Base-by-base conservation (phyloP, 257 asterid species). In the Gentiana macrophylla region DNA sequence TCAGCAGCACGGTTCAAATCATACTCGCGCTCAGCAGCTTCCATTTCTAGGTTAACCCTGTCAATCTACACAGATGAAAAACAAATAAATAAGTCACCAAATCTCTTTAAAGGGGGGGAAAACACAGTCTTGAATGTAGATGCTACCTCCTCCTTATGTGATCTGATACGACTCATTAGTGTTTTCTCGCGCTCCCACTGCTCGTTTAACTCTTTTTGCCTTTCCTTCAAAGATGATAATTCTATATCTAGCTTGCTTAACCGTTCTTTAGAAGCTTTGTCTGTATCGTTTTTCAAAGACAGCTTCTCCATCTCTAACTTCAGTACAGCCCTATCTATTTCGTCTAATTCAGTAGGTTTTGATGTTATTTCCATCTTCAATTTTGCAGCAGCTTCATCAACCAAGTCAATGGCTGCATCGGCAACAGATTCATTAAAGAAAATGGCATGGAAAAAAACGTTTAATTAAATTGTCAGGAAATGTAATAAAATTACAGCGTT, bases 301-400 rank as follows among this genome's bases (percentile, higher is more conserved):
- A 89, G 83, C 64, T 80, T 86, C 71, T 89, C 97, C 97, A 89
- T 89, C 79, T 89, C 97, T 71, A 86, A 64, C 81, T 89, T 89
- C 36, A 86, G 24, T 55, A 89, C 80, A 24, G 89, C 79, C 68
- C 97, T 80, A 66, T 89, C 89, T 62, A 84, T 70, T 67, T 80
- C 94, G 59, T 89, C 95, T 69, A 89, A 74, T 56, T 79, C 97
- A 10, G 83, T 84, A 52, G 97, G 97, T 72, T 89, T 89, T 36
- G 97, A 89, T 49, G 94, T 89, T 60, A 89, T 86, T 77, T 89
- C 97, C 97, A 89, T 89, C 75, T 89, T 89, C 56, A 89, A 53
- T 75, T 89, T 89, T 11, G 97, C 95, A 57, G 97, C 95, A 75
- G 97, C 95, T 82, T 89, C 97, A 69, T 89, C 97, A 50, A 89